Conservation (phyloP, 345 rosid genomes). For the Pistacia atlantica region DNA sequence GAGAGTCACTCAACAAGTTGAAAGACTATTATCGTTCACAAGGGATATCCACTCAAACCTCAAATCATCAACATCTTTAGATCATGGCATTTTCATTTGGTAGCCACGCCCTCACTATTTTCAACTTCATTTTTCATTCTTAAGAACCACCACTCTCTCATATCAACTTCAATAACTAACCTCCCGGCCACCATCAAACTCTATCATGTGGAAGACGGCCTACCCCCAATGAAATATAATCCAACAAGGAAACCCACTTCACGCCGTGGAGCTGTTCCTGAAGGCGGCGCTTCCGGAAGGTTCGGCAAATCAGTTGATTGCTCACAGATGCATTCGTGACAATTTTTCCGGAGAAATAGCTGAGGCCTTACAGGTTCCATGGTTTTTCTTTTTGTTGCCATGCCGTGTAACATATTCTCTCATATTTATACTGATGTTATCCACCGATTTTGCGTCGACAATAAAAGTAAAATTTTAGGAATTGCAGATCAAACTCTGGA, state of each 20-base stretch:
- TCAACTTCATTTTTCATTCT: constrained; percentile 59
- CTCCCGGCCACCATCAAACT: constrained; percentile 39
- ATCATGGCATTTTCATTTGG: constrained; percentile 66
- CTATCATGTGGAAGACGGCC: constrained; percentile 39
- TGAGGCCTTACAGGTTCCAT: constrained; percentile 31
- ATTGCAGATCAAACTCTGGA: constrained; percentile 31
- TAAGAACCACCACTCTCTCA: constrained; percentile 37
- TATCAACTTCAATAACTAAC: not conserved
- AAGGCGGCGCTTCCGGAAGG: constrained; percentile 30
- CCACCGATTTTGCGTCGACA: constrained; percentile 21
- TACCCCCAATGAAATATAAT: constrained; percentile 22
- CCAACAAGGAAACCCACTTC: constrained; percentile 34
- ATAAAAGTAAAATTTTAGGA: not conserved
- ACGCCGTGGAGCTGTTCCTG: constrained; percentile 50
- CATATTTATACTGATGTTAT: constrained; percentile 46
- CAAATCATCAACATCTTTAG: constrained; percentile 39
- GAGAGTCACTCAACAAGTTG: no score
- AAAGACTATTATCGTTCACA: no score
- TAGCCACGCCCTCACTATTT: constrained; percentile 54
- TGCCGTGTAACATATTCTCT: constrained; percentile 42
- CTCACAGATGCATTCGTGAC: constrained; percentile 57
- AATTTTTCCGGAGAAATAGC: constrained; percentile 48
- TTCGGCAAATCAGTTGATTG: constrained; percentile 44
- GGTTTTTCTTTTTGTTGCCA: constrained; percentile 52
- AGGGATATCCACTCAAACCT: not conserved